A percentile compares a stretch with the other conserved stretches of the same genome.
phyloP scores from a whole-genome alignment of 768 basidiomycete species.

The Dacryopinax spathularia region DNA sequence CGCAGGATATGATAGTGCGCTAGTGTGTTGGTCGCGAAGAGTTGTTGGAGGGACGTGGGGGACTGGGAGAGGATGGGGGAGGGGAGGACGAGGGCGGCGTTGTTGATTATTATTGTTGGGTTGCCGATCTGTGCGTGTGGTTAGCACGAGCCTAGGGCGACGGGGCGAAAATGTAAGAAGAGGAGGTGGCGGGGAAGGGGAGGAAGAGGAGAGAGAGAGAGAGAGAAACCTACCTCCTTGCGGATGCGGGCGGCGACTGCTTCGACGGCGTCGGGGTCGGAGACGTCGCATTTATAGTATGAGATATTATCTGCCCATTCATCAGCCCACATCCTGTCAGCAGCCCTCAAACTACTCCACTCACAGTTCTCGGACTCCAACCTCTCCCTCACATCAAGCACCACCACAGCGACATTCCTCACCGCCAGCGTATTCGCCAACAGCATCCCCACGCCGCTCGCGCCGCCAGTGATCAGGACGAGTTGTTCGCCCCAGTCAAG shows the following conservation, averaged over 20 bases:
- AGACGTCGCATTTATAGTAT: conserved; percentile 85
- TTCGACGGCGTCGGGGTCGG: conserved; percentile 74
- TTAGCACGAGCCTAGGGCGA: background rate
- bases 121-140: conserved; percentile 49
- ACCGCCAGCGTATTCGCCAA: conserved; percentile 77
- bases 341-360: conserved; percentile 14
- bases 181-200: too few relatives aligned
- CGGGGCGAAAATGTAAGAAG: background rate
- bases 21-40: conserved; percentile 76
- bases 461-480: conserved; percentile 80
- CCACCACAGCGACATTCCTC: conserved; percentile 67
- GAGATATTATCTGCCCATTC: conserved; percentile 49
- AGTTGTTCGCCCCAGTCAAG: conserved; percentile 83
- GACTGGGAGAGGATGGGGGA: conserved; percentile 68
- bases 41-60: conserved; percentile 34
- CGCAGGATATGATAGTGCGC: conserved; percentile 87
- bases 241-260: conserved; percentile 55
- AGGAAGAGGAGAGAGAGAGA: too few relatives aligned
- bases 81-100: conserved; percentile 87
- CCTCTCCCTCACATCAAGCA: conserved; percentile 71
- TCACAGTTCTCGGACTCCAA: conserved; percentile 55
- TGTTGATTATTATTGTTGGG: conserved; percentile 84
- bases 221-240: conserved; percentile 45
- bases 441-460: conserved; percentile 79
- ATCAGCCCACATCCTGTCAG: background rate